Evolutionary conservation across 2,329 filamentous ascomycete genomes (phyloP).

Genomic region (Sarocladium oryzae): DNA sequence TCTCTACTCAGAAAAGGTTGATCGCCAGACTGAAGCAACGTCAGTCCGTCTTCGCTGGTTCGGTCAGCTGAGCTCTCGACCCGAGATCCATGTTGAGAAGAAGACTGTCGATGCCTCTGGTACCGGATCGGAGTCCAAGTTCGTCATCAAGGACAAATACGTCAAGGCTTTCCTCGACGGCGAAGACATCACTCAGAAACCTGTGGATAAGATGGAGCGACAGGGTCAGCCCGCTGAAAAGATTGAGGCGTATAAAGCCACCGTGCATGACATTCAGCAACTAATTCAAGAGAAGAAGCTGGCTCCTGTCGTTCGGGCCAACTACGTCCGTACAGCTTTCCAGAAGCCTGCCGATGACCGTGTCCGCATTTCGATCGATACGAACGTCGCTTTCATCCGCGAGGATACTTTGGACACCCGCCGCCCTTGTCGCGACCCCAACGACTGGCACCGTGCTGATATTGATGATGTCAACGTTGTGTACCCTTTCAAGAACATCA

Average conservation of each 20-base stretch:
- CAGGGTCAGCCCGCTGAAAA: slow-evolving; percentile 61
- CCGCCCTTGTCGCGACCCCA: slow-evolving; percentile 81
- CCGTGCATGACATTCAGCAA: slow-evolving; percentile 69
- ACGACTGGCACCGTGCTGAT: slow-evolving; percentile 85
- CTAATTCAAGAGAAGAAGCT: slow-evolving; percentile 74
- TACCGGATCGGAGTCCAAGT: slow-evolving; percentile 69
- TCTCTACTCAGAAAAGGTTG: slow-evolving; percentile 80
- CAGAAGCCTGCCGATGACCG: slow-evolving; percentile 91
- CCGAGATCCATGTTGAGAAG: slow-evolving; percentile 81
- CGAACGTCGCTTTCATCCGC: slow-evolving; percentile 80
- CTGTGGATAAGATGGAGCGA: slow-evolving; percentile 76
- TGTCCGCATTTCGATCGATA: slow-evolving; percentile 88
- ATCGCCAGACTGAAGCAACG: slow-evolving; percentile 65
- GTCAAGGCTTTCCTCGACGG: slow-evolving; percentile 79
- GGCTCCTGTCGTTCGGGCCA: slow-evolving; percentile 80
- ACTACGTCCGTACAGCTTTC: slow-evolving; percentile 91
- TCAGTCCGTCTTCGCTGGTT: slow-evolving; percentile 90
- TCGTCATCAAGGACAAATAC: slow-evolving; percentile 91
- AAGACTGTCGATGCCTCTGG: slow-evolving; percentile 77
- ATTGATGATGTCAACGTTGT: slow-evolving; percentile 78
- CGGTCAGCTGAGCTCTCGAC: slow-evolving; percentile 70
- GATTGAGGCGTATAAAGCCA: slow-evolving; percentile 62
- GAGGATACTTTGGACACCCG: slow-evolving; percentile 71
- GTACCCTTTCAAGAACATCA: slow-evolving; percentile 81
- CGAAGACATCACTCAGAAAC: slow-evolving; percentile 89